These are phyloP conservation scores for Citrus cavaleriei DNA, from an alignment of 345 rosid species.

Conservation along the genomic window DNA sequence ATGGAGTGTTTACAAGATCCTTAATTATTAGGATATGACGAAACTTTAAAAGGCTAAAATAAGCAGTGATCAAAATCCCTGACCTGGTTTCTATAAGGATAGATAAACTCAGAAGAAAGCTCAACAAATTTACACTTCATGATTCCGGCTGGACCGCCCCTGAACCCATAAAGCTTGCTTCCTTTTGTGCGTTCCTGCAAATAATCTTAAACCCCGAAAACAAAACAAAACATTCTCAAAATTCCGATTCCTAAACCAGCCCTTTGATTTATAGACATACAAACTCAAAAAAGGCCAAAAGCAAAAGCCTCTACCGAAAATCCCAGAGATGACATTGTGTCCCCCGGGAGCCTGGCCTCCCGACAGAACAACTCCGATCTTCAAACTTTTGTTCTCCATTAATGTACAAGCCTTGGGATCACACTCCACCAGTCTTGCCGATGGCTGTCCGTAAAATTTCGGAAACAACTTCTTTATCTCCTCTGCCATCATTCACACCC, in stretches of 20 bases:
- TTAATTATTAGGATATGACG: no score
- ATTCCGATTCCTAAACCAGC: no score
- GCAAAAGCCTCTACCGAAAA: constrained; percentile 26
- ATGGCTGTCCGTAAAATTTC: constrained; percentile 33
- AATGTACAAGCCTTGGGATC: not conserved
- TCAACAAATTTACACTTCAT: constrained; percentile 25
- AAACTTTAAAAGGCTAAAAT: no score
- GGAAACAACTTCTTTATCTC: constrained; percentile 43
- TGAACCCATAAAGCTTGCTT: constrained; percentile 20
- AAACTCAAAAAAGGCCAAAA: not conserved
- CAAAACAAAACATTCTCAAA: not conserved
- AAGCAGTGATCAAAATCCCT: not conserved
- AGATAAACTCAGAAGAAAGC: constrained; percentile 11
- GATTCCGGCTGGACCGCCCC: constrained; percentile 24
- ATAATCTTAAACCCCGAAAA: constrained; percentile 23
- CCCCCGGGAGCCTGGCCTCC: constrained; percentile 51
- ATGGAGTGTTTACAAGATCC: not conserved
- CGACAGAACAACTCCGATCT: constrained; percentile 39
- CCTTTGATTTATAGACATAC: not conserved
- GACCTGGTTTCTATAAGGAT: constrained; percentile 28
- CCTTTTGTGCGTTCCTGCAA: constrained; percentile 12
- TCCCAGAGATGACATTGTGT: constrained; percentile 45
- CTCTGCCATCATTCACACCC: constrained; percentile 10
- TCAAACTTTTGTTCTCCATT: constrained; percentile 21
- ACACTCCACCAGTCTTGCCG: constrained; percentile 22